Evolutionary conservation across 176 grass and related monocot species (phyloP), one percentile per base, ranked within the genome.

Genomic region (Leersia perrieri): DNA sequence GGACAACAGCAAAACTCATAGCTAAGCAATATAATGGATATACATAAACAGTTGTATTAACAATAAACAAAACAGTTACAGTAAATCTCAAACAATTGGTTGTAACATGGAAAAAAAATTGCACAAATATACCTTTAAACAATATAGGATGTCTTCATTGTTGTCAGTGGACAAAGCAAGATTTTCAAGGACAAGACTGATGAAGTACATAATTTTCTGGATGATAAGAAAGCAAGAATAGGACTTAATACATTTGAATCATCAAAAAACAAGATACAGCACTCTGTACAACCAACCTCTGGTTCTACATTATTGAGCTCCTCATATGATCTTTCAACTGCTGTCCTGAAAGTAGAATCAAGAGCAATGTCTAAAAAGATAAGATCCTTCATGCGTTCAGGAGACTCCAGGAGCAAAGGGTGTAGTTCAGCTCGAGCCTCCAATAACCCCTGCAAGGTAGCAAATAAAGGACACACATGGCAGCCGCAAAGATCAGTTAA

Each of bases 201-300:
- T 95, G 82, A 99, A 88, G 79, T 99, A 91, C 88, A 99, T 99
- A 28, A 95, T 93, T 99, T 99, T 95, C 96, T 99, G 88, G 53
- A 79, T 40, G 66, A 47, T 67, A 31, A 68, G n/a, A 82, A 71
- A 73, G 23, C 5, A 83, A 20, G 9, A 66, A 74, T 38, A 83
- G 80, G 28, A 76, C 26, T 1, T 55, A 33, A 80, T 42, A 30
- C 11, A 35, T 73, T 85, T 58, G 33, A 87, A 85, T 80, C 62
- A 83, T 12, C 60, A 85, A 83, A 68, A 87, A 83, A 26, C 36
- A 55, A 86, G 42, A 76, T 72, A 29, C 2, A 72, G 57, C 65
- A 82, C 30, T 49, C 53, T 44, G 2, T 72, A 55, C 29, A 80
- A 84, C 65, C 41, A 73, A 99, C 96, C 96, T 93, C 86, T 18